Evolutionary conservation across 345 rosid genomes (phyloP).

Genomic region (Pelargonium nanum): DNA sequence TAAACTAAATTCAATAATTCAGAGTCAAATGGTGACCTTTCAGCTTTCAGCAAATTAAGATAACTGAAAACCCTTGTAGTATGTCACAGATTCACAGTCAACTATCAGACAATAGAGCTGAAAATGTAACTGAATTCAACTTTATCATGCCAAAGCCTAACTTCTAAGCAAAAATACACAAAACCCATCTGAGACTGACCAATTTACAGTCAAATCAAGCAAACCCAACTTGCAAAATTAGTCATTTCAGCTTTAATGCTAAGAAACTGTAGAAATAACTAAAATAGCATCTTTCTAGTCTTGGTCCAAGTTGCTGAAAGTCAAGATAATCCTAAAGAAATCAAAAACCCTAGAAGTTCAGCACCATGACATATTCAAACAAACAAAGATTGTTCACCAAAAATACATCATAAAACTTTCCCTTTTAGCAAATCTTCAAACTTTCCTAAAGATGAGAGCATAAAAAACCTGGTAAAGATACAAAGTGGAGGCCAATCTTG

Average conservation of each 20-base stretch:
- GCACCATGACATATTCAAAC: neutral
- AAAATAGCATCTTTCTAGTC: neutral
- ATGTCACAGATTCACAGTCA: neutral
- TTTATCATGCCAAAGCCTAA: neutral
- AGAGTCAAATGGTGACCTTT: neutral
- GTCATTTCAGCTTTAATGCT: neutral
- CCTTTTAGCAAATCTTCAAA: neutral
- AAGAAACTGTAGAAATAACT: neutral
- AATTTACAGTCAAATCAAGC: neutral
- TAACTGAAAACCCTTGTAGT: neutral
- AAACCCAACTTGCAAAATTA: neutral
- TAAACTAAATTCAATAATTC: neutral
- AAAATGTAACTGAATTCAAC: neutral
- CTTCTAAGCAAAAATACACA: neutral
- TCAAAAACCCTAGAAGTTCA: neutral
- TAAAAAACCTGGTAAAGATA: too few relatives aligned
- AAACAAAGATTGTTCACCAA: neutral
- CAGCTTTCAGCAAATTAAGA: neutral
- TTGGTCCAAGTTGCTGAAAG: neutral
- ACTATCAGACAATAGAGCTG: neutral
- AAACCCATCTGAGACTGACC: neutral
- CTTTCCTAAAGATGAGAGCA: neutral
- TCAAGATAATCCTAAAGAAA: neutral
- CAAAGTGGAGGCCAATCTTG: neutral
- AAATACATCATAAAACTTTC: too few relatives aligned